Percentiles rank a stretch among this genome's conserved stretches.
These are phyloP conservation scores for Saprolegnia parasitica DNA, from an alignment of 352 stramenopile genomes.

Conservation along the genomic window DNA sequence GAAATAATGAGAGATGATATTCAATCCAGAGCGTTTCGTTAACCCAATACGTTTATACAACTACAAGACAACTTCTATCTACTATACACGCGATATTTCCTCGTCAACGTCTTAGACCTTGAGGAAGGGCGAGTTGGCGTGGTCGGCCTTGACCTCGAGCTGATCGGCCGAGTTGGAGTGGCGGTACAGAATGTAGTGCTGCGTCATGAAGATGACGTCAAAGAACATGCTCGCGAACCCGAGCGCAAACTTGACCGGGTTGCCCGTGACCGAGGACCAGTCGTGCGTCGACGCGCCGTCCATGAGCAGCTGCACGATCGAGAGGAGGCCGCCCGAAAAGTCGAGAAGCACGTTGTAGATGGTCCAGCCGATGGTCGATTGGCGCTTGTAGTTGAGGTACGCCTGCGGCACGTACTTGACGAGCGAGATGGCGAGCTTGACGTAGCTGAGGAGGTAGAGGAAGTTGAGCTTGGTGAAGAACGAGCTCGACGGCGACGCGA, in stretches of 20 bases:
- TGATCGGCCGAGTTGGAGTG: constrained; percentile 23
- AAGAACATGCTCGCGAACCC: constrained; percentile 95
- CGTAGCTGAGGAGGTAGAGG: constrained; percentile 91
- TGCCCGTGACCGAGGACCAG: constrained; percentile 92
- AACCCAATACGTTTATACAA: too few relatives aligned
- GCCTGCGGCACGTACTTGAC: constrained; percentile 97
- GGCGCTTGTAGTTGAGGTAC: constrained; percentile 91
- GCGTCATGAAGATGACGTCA: constrained; percentile 94
- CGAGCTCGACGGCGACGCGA: constrained; percentile 38
- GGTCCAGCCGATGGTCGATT: constrained; percentile 95
- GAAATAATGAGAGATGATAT: too few relatives aligned
- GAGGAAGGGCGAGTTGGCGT: constrained; percentile 5
- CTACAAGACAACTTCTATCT: too few relatives aligned
- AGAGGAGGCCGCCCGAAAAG: constrained; percentile 91
- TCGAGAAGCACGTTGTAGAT: constrained; percentile 98
- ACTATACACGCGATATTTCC: too few relatives aligned
- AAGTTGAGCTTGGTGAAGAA: constrained; percentile 88
- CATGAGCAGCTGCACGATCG: constrained; percentile 89
- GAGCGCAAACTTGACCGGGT: constrained; percentile 94
- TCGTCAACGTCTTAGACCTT: not conserved
- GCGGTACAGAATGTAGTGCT: constrained; percentile 96
- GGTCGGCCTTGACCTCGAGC: not conserved
- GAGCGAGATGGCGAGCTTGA: constrained; percentile 93
- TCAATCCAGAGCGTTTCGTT: too few relatives aligned
- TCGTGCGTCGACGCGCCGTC: constrained; percentile 88